Percentiles rank a stretch among this genome's conserved stretches.
Conservation (phyloP, 2,329 filamentous ascomycete species). For the Aspergillus tubingensis region DNA sequence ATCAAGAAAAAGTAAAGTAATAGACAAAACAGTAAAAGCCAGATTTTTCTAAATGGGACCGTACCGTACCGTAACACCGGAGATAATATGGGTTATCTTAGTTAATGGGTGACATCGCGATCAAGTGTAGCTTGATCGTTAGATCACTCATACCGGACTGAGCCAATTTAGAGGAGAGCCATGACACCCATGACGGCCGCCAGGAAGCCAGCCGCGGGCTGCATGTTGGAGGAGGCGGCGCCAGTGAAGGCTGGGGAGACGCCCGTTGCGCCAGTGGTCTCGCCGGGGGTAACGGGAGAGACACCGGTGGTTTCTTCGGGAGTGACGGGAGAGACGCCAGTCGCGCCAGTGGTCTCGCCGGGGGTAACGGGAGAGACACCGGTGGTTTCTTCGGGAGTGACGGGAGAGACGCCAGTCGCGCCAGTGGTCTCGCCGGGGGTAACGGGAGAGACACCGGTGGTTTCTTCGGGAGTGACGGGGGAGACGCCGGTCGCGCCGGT, state of each 20-base stretch:
- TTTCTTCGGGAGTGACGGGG: conserved; percentile 1
- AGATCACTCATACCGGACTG: not conserved
- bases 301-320: conserved; percentile 10
- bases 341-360: not conserved
- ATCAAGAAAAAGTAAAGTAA: not conserved
- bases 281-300: conserved; percentile 9
- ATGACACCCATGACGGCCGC: conserved; percentile 41
- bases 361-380: not conserved
- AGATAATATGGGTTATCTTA: not conserved
- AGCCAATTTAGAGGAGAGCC: conserved; percentile 38
- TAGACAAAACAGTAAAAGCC: not conserved
- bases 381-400: conserved; percentile 4
- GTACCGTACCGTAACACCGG: not conserved
- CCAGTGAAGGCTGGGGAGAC: conserved; percentile 31
- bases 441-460: not conserved
- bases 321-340: conserved; percentile 5
- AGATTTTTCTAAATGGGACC: not conserved
- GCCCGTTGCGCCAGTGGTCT: not conserved
- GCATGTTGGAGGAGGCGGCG: conserved; percentile 36
- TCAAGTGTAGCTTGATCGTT: not conserved
- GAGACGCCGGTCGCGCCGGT: not conserved
- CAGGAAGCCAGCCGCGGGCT: conserved; percentile 40
- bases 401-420: conserved; percentile 1
- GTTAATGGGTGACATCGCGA: not conserved
- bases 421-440: not conserved